A percentile compares a stretch with the other conserved stretches of the same genome.
phyloP scores from a whole-genome alignment of 2,329 filamentous ascomycete species.

The Phialophora verrucosa region DNA sequence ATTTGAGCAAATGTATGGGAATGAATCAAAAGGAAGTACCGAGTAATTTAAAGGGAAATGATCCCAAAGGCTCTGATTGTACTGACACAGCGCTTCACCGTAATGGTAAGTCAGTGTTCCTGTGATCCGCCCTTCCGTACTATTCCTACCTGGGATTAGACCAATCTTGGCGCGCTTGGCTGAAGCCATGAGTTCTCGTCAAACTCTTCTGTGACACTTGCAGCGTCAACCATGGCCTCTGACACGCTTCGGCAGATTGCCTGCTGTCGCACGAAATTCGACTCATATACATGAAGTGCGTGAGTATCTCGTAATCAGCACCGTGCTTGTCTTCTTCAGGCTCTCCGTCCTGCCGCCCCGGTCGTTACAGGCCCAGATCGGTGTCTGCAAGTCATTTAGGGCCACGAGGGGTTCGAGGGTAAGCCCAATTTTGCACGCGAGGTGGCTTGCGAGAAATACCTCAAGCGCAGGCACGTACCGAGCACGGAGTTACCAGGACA shows the following conservation, averaged over 20 bases:
- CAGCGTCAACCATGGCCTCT: conserved; percentile 9
- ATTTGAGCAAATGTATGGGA: background rate
- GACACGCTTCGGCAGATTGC: conserved; percentile 11
- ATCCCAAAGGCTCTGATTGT: no score
- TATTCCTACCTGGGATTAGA: background rate
- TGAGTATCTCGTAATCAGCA: background rate
- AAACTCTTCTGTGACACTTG: conserved; percentile 19
- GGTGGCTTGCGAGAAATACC: background rate
- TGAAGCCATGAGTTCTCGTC: conserved; percentile 1
- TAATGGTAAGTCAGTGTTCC: background rate
- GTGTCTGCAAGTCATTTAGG: conserved; percentile 8
- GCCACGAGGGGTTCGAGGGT: background rate
- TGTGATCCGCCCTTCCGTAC: background rate
- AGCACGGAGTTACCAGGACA: background rate
- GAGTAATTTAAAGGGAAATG: no score
- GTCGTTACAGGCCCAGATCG: background rate
- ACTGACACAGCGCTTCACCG: background rate
- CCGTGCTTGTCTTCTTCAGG: background rate
- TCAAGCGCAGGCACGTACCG: background rate
- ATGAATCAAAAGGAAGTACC: background rate
- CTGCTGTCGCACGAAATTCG: conserved; percentile 8
- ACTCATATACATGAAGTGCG: background rate
- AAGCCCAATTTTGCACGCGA: background rate
- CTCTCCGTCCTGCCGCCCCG: background rate
- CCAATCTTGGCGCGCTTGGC: background rate